Conservation (phyloP, 257 asterid species). For the Verbascum thapsus region DNA sequence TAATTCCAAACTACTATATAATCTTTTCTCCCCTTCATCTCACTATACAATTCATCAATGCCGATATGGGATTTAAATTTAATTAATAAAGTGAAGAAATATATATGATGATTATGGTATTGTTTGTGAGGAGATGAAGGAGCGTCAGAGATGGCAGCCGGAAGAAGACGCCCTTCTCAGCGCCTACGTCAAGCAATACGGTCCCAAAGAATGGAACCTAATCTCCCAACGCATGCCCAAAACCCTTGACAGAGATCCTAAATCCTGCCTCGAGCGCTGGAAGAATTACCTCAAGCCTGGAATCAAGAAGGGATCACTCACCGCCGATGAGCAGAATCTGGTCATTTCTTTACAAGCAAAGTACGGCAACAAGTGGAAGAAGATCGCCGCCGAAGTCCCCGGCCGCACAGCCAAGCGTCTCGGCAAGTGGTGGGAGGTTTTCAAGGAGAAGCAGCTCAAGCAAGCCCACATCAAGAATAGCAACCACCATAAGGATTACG, state of each 20-base stretch:
- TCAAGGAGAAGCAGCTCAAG: slow-evolving; percentile 79
- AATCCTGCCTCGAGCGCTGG: slow-evolving; percentile 79
- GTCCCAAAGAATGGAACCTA: slow-evolving; percentile 81
- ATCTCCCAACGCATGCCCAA: slow-evolving; percentile 65
- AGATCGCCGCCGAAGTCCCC: slow-evolving; percentile 77
- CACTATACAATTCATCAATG: slow-evolving; percentile 28
- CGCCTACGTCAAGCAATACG: slow-evolving; percentile 80
- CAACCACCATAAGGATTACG: slow-evolving; percentile 29
- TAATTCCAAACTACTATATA: slow-evolving; percentile 28
- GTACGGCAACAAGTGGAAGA: slow-evolving; percentile 85
- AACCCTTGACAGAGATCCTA: slow-evolving; percentile 71
- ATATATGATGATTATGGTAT: not conserved
- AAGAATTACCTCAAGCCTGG: slow-evolving; percentile 81
- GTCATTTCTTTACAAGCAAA: slow-evolving; percentile 74
- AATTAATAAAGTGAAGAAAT: too few species aligned
- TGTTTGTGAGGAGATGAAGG: slow-evolving; percentile 61
- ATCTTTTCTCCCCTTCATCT: slow-evolving; percentile 17
- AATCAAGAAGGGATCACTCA: slow-evolving; percentile 67
- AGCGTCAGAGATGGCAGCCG: slow-evolving; percentile 85
- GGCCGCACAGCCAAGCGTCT: slow-evolving; percentile 84
- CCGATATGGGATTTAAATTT: too few species aligned
- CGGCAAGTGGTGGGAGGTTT: slow-evolving; percentile 97
- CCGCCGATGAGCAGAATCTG: slow-evolving; percentile 67
- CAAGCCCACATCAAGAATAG: slow-evolving; percentile 45
- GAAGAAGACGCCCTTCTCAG: slow-evolving; percentile 84